Evolutionary conservation across 495 filamentous ascomycete species (phyloP), one percentile per base, ranked within the genome.

Genomic region (Aspergillus hancockii): DNA sequence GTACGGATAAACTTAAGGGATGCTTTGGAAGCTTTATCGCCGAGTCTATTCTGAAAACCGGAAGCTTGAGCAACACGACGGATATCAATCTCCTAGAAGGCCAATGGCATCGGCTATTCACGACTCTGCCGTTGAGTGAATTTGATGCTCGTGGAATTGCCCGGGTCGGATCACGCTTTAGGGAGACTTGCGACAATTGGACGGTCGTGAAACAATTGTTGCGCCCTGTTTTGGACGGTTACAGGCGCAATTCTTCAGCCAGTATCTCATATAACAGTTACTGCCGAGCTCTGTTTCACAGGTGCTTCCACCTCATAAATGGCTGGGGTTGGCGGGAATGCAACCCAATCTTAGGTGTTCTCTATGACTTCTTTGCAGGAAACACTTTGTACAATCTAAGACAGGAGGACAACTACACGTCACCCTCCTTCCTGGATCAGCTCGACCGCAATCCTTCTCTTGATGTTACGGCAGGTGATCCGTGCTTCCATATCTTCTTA

Each of bases 401-500:
- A 43, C 89, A 89, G 28, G 94, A 98, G 67, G 84, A 92, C 59
- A 84, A 82, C 43, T 84, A 84, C 58, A 84, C 82, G 40, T 97
- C 94, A 1, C 89, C 91, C 6, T 69, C 71, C 7, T 98, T 97
- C 61, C 83, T 98, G 7, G 86, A 91, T 54, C 72, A 88, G 47
- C 85, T 98, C 2, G 80, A 87, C 52, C 65, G 73, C 25, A 75
- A 78, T 16, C 90, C 89, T 8, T 77, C 77, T 1, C 70, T 97
- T 16, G 76, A 80, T 13, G 71, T 89, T 32, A 77, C 82, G 49
- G 71, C 83, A 6, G 85, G 87, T 28, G 94, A 98, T 64, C 82
- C 84, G n/a, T 90, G 91, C 59, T 98, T 98, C 62, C 90, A 96
- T 69, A 88, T 96, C n/a, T 85, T 97, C 55, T 79, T 97, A 45